These are phyloP conservation scores for Eimeria necatrix DNA, from an alignment of 169 alveolate genomes.

Conservation along the genomic window DNA sequence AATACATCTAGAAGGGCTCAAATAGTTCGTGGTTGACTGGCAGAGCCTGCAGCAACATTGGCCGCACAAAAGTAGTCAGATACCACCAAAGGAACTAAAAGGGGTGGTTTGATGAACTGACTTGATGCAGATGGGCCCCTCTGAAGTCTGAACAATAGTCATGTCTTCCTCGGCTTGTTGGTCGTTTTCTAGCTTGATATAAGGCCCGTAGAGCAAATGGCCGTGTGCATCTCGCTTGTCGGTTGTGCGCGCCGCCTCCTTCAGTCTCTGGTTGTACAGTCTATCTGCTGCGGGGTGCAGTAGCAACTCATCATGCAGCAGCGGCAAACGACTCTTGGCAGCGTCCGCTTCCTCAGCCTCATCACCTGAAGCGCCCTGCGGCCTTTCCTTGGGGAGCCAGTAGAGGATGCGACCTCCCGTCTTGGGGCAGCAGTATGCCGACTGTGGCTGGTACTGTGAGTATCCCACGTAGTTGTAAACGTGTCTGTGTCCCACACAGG, in stretches of 20 bases:
- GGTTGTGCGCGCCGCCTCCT: conserved; percentile 74
- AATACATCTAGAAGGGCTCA: background rate
- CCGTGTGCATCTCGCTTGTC: conserved; percentile 63
- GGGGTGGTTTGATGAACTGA: conserved; percentile 7
- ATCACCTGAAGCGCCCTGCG: conserved; percentile 12
- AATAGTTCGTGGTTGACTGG: too few species aligned
- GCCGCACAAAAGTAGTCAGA: background rate
- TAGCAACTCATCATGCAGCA: conserved; percentile 81
- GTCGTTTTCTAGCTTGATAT: conserved; percentile 69
- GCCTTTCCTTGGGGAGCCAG: conserved; percentile 76
- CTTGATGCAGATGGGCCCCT: conserved; percentile 81
- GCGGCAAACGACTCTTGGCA: conserved; percentile 72
- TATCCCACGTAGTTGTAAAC: conserved; percentile 79
- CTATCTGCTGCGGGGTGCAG: conserved; percentile 81
- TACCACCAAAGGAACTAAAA: background rate
- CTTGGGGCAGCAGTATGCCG: conserved; percentile 81
- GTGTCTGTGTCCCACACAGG: conserved; percentile 62
- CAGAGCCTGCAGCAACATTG: background rate
- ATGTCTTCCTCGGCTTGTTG: conserved; percentile 70
- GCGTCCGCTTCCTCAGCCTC: conserved; percentile 59
- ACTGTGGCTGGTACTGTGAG: conserved; percentile 80
- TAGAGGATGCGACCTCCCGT: conserved; percentile 77
- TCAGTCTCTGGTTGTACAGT: conserved; percentile 70
- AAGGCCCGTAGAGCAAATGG: conserved; percentile 77
- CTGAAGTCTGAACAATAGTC: conserved; percentile 74